phyloP scores from a whole-genome alignment of 2,329 filamentous ascomycete genomes.

The Aspergillus eucalypticola region DNA sequence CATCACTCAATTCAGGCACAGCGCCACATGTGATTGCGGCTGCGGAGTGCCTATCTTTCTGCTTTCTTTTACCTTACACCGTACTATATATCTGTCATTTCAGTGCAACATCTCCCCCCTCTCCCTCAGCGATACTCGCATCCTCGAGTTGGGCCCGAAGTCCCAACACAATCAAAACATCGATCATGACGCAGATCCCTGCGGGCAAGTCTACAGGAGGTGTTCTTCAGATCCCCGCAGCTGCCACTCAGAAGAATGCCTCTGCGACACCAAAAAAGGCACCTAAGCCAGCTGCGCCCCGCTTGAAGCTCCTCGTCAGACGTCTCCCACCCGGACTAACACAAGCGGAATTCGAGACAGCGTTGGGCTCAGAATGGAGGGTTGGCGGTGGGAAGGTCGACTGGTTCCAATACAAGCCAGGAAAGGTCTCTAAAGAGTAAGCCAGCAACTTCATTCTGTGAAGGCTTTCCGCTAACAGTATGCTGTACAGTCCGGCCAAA shows the following conservation, averaged over 20 bases:
- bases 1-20: neutral
- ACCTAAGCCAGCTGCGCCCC: conserved; percentile 53
- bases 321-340: conserved; percentile 85
- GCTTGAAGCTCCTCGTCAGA: conserved; percentile 81
- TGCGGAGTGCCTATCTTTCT: neutral
- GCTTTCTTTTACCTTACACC: neutral
- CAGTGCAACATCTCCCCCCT: neutral
- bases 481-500: conserved; percentile 68
- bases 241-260: conserved; percentile 48
- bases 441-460: conserved; percentile 26
- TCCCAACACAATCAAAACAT: neutral
- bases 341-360: conserved; percentile 69
- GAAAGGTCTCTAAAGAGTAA: conserved; percentile 83
- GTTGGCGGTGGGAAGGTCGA: conserved; percentile 78
- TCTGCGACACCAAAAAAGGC: conserved; percentile 49
- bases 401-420: conserved; percentile 72
- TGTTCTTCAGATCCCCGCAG: conserved; percentile 52
- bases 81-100: too few relatives aligned
- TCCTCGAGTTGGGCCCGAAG: neutral
- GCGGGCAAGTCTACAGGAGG: conserved; percentile 50
- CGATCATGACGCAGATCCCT: conserved; percentile 31
- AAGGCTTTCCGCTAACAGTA: neutral
- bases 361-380: conserved; percentile 79
- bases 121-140: neutral
- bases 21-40: neutral